Evolutionary conservation across 495 filamentous ascomycete species (phyloP).

Genomic region (Podospora pseudocomata): DNA sequence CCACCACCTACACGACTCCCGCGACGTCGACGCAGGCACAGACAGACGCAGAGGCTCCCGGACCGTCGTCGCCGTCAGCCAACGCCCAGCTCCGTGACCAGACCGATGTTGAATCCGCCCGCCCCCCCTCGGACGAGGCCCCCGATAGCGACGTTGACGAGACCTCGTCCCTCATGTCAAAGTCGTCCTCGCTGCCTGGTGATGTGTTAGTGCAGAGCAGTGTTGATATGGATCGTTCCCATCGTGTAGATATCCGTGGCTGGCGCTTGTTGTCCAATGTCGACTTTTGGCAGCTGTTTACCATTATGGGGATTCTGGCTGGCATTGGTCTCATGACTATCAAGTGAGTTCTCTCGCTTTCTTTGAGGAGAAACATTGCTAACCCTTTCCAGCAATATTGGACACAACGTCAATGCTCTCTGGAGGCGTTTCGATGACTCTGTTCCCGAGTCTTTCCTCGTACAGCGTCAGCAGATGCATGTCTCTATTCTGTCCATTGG

Average conservation of each 20-base stretch:
- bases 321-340: conserved; percentile 98
- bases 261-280: conserved; percentile 65
- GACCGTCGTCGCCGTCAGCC: conserved; percentile 10
- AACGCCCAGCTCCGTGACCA: conserved; percentile 19
- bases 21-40: conserved; percentile 13
- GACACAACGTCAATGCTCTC: conserved; percentile 74
- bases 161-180: conserved; percentile 78
- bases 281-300: conserved; percentile 89
- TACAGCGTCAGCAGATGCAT: conserved; percentile 81
- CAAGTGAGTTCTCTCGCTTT: conserved; percentile 61
- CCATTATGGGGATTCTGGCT: conserved; percentile 80
- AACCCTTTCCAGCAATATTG: conserved; percentile 73
- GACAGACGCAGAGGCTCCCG: conserved; percentile 3
- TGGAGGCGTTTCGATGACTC: conserved; percentile 81
- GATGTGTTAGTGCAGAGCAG: conserved; percentile 50
- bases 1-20: conserved; percentile 34
- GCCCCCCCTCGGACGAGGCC: conserved; percentile 25
- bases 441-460: conserved; percentile 68
- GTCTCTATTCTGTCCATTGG: conserved; percentile 87
- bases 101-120: conserved; percentile 39
- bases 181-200: conserved; percentile 46
- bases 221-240: conserved; percentile 55
- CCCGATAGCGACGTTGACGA: conserved; percentile 57
- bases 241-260: conserved; percentile 87
- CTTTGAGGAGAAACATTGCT: conserved; percentile 26